Evolutionary conservation across 2,329 filamentous ascomycete species (phyloP), one percentile per base, ranked within the genome.

Genomic region (Xylariaceae sp.): DNA sequence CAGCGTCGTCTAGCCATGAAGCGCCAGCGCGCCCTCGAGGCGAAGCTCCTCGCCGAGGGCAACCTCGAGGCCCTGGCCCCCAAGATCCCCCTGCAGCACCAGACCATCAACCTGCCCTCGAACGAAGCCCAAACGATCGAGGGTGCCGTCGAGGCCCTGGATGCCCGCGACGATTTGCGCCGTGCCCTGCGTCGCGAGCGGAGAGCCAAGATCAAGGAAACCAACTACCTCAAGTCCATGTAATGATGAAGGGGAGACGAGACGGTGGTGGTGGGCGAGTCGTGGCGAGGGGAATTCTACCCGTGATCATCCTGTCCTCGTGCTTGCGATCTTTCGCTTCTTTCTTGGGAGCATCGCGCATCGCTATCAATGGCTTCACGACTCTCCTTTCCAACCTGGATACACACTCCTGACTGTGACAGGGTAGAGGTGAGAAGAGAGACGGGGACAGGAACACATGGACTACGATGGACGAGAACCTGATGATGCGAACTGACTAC

Each of bases 191-290:
- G 89, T 70, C 82, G 82, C 73, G 88, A 91, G 78, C 80, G 89
- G 72, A 84, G 87, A 75, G 83, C 82, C 61, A 83, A 81, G 75
- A 94, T 94, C 71, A 93, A 92, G 84, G 90, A 94, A 80, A 77
- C 76, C 72, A 94, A 94, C 77, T 94, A 92, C 81, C 82, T 94
- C 75, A 89, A 88, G 82, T 84, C 85, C 49, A 90, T 92, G 88
- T 85, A 79, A 77, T 57, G 45, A 57, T n/a, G 15, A 30, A 37
- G 37, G 17, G 23, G 18, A 2, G 5, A 34, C 8, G n/a, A 30
- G 23, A 30, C 23, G 23, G 23, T 30, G 23, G 23, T 30, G 23
- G 23, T 30, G 23, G 23, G 23, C 23, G 23, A 30, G 23, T 30
- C 23, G 23, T 30, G 23, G 23, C 49, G 11, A 30, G 11, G 17